Evolutionary conservation across 2,329 filamentous ascomycete genomes (phyloP).

Genomic region (Penicillium sp.): DNA sequence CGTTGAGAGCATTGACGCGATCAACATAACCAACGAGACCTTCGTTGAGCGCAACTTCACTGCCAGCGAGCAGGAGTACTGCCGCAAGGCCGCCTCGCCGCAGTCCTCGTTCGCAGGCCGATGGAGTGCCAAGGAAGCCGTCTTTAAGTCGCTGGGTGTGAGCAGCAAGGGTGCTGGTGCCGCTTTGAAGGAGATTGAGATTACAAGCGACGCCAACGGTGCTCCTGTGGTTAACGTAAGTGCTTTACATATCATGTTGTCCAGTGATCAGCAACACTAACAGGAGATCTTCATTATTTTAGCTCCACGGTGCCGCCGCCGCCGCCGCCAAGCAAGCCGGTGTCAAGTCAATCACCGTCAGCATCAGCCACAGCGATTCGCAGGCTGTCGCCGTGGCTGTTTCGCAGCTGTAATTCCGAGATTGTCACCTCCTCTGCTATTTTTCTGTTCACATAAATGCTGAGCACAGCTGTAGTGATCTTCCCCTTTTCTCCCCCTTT

Average conservation of each 20-base stretch:
- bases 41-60: conserved; percentile 97
- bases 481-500: conserved; percentile 2
- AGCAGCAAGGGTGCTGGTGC: conserved; percentile 84
- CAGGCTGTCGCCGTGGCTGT: conserved; percentile 95
- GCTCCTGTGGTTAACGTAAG: conserved; percentile 83
- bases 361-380: conserved; percentile 91
- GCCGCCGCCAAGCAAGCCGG: conserved; percentile 80
- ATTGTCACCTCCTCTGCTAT: not conserved
- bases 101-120: conserved; percentile 91
- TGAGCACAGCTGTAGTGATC: not conserved
- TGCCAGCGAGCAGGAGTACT: conserved; percentile 78
- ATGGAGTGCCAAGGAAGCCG: conserved; percentile 97
- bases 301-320: conserved; percentile 86
- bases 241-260: conserved; percentile 13
- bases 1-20: conserved; percentile 80
- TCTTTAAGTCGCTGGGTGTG: conserved; percentile 95
- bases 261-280: conserved; percentile 17
- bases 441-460: conserved; percentile 6
- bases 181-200: conserved; percentile 91
- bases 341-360: conserved; percentile 84
- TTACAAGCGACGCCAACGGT: conserved; percentile 75
- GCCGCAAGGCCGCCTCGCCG: conserved; percentile 72
- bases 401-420: conserved; percentile 62
- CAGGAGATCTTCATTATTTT: conserved; percentile 33
- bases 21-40: conserved; percentile 92